Conservation (phyloP, 2,329 filamentous ascomycete genomes). For the Ophiostoma montium region DNA sequence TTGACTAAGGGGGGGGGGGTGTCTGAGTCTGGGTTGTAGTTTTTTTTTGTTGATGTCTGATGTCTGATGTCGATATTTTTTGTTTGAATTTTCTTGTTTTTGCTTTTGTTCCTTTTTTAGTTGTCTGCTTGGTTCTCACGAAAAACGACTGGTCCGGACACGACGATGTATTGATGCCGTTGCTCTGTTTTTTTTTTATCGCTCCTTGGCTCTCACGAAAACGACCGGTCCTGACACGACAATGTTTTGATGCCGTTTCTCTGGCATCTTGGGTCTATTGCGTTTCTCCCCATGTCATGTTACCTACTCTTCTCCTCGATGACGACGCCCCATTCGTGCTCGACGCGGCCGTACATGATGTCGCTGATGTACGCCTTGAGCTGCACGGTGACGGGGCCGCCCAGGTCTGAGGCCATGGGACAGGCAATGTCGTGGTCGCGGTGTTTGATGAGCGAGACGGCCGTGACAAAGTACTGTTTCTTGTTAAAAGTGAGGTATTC, state of each 20-base stretch:
- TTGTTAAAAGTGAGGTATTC: not conserved
- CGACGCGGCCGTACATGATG: slow-evolving; percentile 59
- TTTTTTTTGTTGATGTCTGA: not conserved
- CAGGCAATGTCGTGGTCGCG: slow-evolving; percentile 49
- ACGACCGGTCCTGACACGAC: not conserved
- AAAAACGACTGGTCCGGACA: not conserved
- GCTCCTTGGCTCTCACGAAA: not conserved
- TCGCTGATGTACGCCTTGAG: slow-evolving; percentile 55
- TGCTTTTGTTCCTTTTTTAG: not conserved
- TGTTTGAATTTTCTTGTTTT: not conserved
- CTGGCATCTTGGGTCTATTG: too few species aligned
- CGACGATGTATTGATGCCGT: not conserved
- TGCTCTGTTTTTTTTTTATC: not conserved
- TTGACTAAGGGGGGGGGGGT: slow-evolving; percentile 24
- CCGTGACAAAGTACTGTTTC: slow-evolving; percentile 52
- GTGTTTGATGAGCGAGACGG: slow-evolving; percentile 55
- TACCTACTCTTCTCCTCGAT: slow-evolving; percentile 37
- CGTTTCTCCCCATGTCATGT: too few species aligned
- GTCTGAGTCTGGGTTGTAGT: not conserved
- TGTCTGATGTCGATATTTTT: not conserved
- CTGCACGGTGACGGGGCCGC: slow-evolving; percentile 41
- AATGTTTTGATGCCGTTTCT: not conserved
- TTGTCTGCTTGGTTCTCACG: not conserved
- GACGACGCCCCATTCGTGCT: slow-evolving; percentile 57
- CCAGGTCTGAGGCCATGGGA: slow-evolving; percentile 38